These are phyloP conservation scores for Xylaria sp. DNA, from an alignment of 2,329 filamentous ascomycete genomes.

Conservation along the genomic window DNA sequence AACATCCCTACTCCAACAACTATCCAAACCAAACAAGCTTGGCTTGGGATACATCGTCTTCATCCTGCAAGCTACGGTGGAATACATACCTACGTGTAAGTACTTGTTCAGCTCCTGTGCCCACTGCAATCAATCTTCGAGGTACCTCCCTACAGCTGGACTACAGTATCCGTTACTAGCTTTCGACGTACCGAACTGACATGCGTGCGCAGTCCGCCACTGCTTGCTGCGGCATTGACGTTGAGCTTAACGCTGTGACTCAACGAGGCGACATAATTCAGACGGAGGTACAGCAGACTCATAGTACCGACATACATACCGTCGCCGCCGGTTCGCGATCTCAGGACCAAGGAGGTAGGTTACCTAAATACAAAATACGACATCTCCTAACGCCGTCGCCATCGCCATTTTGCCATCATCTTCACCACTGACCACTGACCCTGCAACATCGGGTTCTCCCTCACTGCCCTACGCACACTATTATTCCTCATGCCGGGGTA, in stretches of 20 bases:
- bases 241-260: conserved; percentile 34
- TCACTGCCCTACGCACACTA: background rate
- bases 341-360: background rate
- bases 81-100: background rate
- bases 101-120: conserved; percentile 32
- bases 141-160: background rate
- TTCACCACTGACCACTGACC: conserved; percentile 1
- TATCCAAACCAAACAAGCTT: background rate
- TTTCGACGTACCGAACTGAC: conserved; percentile 14
- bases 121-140: conserved; percentile 17
- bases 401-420: conserved; percentile 32
- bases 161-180: background rate
- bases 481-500: background rate
- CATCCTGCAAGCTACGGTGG: background rate
- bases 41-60: background rate
- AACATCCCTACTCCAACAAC: background rate
- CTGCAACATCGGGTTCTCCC: background rate
- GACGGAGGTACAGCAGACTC: conserved; percentile 12
- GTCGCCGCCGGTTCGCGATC: conserved; percentile 9
- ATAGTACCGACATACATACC: too few species aligned
- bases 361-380: background rate
- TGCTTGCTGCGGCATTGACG: conserved; percentile 24
- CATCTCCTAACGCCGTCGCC: conserved; percentile 31
- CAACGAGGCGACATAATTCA: conserved; percentile 19
- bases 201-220: conserved; percentile 30